Evolutionary conservation across 2,329 filamentous ascomycete genomes (phyloP).

Genomic region (Colletotrichum melonis): DNA sequence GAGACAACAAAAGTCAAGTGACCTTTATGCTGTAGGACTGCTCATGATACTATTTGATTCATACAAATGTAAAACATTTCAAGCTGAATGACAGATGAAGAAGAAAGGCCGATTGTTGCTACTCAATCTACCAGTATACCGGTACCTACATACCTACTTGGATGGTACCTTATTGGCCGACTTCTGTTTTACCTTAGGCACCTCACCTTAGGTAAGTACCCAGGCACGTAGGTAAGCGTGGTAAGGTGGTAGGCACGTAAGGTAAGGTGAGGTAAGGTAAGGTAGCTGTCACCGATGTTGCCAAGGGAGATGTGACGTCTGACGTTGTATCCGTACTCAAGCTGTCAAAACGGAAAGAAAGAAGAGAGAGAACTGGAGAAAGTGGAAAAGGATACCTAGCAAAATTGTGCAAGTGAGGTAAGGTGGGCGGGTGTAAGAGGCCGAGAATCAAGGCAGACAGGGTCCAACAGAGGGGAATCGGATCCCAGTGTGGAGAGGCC

Average conservation of each 20-base stretch:
- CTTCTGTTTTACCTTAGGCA: too few relatives aligned
- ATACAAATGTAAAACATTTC: not conserved
- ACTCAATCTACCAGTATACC: too few relatives aligned
- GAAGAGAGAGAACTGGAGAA: not conserved
- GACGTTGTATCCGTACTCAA: not conserved
- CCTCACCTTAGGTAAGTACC: not conserved
- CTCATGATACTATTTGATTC: not conserved
- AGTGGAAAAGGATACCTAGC: not conserved
- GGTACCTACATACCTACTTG: not conserved
- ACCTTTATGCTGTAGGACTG: not conserved
- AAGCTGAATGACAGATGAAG: not conserved
- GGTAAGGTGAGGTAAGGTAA: not conserved
- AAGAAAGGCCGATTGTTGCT: not conserved
- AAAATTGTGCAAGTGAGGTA: conserved; percentile 3
- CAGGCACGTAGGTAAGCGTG: too few relatives aligned
- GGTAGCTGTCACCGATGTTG: not conserved
- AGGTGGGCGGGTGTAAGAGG: not conserved
- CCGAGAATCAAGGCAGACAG: conserved; percentile 26
- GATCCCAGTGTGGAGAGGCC: not conserved
- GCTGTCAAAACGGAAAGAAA: not conserved
- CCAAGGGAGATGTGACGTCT: conserved; percentile 32
- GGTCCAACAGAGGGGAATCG: conserved; percentile 23
- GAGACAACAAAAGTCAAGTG: not conserved
- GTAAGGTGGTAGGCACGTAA: not conserved
- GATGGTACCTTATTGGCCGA: not conserved